Evolutionary conservation across 352 stramenopile species (phyloP), one percentile per base, ranked within the genome.

Genomic region (Aphanomyces astaci): DNA sequence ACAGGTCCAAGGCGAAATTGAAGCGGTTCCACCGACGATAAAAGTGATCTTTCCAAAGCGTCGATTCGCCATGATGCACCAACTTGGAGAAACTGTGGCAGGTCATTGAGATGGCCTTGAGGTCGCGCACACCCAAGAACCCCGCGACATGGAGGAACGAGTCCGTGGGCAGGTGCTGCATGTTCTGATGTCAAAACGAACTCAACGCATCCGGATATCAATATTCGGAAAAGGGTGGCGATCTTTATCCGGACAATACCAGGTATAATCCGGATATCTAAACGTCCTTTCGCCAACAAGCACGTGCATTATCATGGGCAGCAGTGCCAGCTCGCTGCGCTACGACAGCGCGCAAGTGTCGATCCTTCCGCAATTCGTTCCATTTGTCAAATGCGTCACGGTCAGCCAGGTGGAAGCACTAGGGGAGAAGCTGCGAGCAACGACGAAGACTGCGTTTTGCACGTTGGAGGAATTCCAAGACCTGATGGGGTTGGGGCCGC

Each of bases 301-400:
- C 53, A 28, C 4, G 24, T 10, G 40, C 17, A 7, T 30, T n/a
- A 39, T 7, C 19, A 64, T 64, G 55, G 55, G 55, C n/a, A 51
- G 32, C 55, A 31, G 9, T 32, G 13, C 28, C 31, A 64, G 55
- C 55, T 17, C 31, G 22, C 31, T 49, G 55, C 55, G 32, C 55
- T 64, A 49, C 55, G 55, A 64, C 55, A 25, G 52, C 52, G 31
- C 25, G 54, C 31, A 63, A 43, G 25, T 63, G 19, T 45, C 54
- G 36, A 43, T 46, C 2, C 31, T 25, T 48, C 24, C 54, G 19
- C 54, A 63, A 9, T 24, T 63, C 31, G 33, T 22, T 46, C 54
- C 25, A 63, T 22, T 62, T 10, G 15, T 28, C 24, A 31, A 64
- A 32, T 64, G 55, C 36, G 31, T 64, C 32, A 43, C 55, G 30